Percentiles rank a stretch among this genome's conserved stretches.
Conservation (phyloP, 1,284 basidiomycete genomes). For the Lentinula novae-zelandiae region DNA sequence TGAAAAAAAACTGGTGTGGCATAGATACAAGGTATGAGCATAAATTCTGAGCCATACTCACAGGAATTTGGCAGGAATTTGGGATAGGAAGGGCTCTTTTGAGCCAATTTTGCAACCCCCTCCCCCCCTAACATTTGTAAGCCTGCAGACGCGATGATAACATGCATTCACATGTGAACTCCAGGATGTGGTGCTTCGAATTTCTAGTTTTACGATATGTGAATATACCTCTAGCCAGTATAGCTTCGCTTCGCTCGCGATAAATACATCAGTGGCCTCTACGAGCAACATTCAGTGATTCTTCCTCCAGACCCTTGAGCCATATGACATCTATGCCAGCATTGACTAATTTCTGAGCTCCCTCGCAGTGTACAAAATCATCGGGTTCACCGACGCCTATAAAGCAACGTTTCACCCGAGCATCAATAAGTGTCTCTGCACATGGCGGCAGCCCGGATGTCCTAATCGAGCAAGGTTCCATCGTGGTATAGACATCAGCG, state of each 20-base stretch:
- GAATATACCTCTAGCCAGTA: too few species aligned
- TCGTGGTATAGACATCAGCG: conserved; percentile 87
- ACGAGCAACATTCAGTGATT: conserved; percentile 77
- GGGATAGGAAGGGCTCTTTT: too few species aligned
- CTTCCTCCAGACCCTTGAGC: conserved; percentile 65
- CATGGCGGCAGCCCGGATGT: conserved; percentile 88
- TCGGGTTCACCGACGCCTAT: conserved; percentile 92
- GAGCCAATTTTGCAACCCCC: too few species aligned
- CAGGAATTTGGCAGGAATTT: too few species aligned
- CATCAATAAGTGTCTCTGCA: conserved; percentile 78
- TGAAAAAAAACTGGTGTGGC: too few species aligned
- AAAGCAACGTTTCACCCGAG: conserved; percentile 72
- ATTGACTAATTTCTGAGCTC: conserved; percentile 71
- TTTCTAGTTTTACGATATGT: too few species aligned
- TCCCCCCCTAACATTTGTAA: too few species aligned
- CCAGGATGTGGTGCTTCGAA: too few species aligned
- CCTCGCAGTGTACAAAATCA: conserved; percentile 94
- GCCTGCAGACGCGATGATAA: too few species aligned
- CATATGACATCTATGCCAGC: conserved; percentile 78
- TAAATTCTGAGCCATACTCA: too few species aligned
- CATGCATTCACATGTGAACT: too few species aligned
- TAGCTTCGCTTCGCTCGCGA: neutral
- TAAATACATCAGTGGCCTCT: conserved; percentile 36
- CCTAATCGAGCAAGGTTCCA: conserved; percentile 94
- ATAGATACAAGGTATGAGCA: too few species aligned